These are phyloP conservation scores for Suillus plorans DNA, from an alignment of 768 basidiomycete species.

Conservation along the genomic window DNA sequence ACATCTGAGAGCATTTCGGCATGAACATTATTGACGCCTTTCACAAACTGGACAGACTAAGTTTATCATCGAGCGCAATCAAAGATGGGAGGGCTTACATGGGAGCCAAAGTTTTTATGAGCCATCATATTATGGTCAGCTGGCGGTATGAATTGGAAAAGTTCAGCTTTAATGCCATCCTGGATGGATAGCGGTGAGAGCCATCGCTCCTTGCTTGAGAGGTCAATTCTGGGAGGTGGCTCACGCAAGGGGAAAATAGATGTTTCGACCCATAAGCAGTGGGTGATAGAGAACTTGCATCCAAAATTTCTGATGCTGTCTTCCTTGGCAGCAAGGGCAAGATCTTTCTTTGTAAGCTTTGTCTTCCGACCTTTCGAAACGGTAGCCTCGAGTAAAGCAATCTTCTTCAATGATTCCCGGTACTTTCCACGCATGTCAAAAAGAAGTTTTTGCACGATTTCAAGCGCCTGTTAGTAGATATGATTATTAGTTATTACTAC, in stretches of 20 bases:
- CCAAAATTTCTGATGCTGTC: neutral
- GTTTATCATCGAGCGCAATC: neutral
- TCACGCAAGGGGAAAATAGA: neutral
- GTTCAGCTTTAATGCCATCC: slow-evolving; percentile 1
- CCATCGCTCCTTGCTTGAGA: neutral
- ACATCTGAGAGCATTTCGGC: neutral
- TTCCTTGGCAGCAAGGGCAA: neutral
- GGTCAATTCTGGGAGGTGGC: neutral
- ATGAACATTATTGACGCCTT: neutral
- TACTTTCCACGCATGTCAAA: too few species aligned
- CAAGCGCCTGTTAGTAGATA: neutral
- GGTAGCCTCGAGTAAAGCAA: too few species aligned
- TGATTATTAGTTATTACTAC: neutral
- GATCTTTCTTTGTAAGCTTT: neutral
- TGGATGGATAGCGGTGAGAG: neutral
- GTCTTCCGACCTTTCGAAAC: too few species aligned
- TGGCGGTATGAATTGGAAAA: neutral
- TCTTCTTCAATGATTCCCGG: too few species aligned
- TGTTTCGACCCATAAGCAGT: neutral
- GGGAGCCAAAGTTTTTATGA: neutral
- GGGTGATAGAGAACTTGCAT: neutral
- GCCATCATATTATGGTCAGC: neutral
- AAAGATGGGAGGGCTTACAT: neutral
- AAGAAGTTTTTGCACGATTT: neutral
- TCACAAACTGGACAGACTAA: neutral